Base-by-base conservation (phyloP, 495 filamentous ascomycete genomes). In the Neurospora africana region DNA sequence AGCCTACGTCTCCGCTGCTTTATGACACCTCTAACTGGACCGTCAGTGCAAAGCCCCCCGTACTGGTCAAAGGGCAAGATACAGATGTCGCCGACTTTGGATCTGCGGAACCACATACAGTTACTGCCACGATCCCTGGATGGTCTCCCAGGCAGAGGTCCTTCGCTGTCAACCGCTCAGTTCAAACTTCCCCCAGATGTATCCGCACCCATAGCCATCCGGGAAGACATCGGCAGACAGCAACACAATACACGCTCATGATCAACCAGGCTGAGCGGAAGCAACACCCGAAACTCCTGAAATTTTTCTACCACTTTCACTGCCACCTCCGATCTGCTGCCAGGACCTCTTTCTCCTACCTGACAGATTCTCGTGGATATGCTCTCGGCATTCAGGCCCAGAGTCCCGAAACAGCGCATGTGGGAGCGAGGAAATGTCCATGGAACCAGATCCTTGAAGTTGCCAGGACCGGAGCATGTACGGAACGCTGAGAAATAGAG, bases 381-480 rank as follows among this genome's bases (percentile, higher is more conserved):
- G 36, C 70, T 58, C 15, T 27, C 74, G 76, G 76, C 71, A 74
- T 53, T 69, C 69, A 72, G 74, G 74, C 74, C 76, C 73, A 76
- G 71, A n/a, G 70, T 74, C 71, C 76, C 76, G 76, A 33, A 70
- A 35, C 27, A 4, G 5, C 5, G 38, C 19, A 70, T 36, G 6
- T 37, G 10, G 17, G 35, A 58, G 44, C 30, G 35, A 38, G 21
- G 43, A n/a, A 10, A 47, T 7, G 4, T 10, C 43, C 19, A 21
- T 21, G 19, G 3, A 19, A 47, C 19, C 10, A n/a, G 7, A 21
- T 3, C 43, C 9, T n/a, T 21, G 43, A 10, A 10, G 43, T 21
- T 21, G n/a, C 13, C 9, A 5, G 4, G 44, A 15, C 5, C 10
- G 21, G 9, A 27, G 10, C 44, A 53, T 23, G 4, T 53, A 13